Evolutionary conservation across 1,284 basidiomycete genomes (phyloP).

Genomic region (Fistulinella staudtii): DNA sequence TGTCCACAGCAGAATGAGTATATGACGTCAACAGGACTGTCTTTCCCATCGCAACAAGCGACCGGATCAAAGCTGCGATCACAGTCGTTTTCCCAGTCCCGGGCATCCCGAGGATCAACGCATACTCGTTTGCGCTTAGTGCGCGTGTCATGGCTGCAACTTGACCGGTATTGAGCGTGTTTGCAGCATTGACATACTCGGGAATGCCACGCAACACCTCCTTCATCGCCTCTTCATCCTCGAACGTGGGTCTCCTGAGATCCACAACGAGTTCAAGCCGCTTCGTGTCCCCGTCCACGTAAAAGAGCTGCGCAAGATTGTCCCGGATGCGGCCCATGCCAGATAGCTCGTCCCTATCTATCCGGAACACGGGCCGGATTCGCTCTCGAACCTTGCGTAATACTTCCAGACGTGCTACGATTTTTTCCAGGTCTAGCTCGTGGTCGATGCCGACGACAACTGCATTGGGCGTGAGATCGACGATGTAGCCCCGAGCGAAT

Average conservation of each 20-base stretch:
- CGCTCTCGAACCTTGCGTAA: slow-evolving; percentile 12
- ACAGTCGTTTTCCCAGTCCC: slow-evolving; percentile 98
- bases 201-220: slow-evolving; percentile 16
- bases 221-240: slow-evolving; percentile 32
- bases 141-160: slow-evolving; percentile 69
- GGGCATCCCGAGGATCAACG: slow-evolving; percentile 94
- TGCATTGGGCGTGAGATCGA: slow-evolving; percentile 60
- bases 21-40: slow-evolving; percentile 88
- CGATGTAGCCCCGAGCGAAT: slow-evolving; percentile 80
- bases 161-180: slow-evolving; percentile 74
- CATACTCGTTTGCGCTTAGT: slow-evolving; percentile 83
- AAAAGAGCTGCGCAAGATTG: slow-evolving; percentile 89
- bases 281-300: slow-evolving; percentile 64
- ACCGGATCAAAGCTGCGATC: slow-evolving; percentile 83
- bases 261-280: slow-evolving; percentile 80
- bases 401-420: slow-evolving; percentile 31
- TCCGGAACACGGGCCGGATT: slow-evolving; percentile 59
- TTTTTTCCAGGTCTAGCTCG: slow-evolving; percentile 55
- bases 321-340: slow-evolving; percentile 86
- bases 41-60: slow-evolving; percentile 78
- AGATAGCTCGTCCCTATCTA: slow-evolving; percentile 92
- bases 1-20: slow-evolving; percentile 98
- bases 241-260: slow-evolving; percentile 65
- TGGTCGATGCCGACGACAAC: slow-evolving; percentile 83
- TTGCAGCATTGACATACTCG: slow-evolving; percentile 23